Base-by-base conservation (phyloP, 257 asterid genomes). In the Orobanche coerulescens region DNA sequence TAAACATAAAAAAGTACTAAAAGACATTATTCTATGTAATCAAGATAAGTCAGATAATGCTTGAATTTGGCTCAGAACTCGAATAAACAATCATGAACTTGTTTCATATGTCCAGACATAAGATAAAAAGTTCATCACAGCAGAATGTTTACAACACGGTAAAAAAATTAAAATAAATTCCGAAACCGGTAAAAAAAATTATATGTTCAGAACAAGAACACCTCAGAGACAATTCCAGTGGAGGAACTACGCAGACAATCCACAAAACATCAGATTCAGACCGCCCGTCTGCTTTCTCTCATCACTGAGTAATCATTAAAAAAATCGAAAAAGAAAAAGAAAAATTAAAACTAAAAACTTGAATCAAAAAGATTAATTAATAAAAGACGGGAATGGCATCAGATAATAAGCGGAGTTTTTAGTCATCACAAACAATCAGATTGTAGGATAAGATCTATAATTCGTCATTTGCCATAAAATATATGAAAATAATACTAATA, bases 201-300 rank as follows among this genome's bases (percentile, higher is more conserved):
- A 44, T 1, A 44, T 6, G 36, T 7, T 30, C 3, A 8, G 2
- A 1, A 53, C 5, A 10, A 2, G 4, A 50, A 20, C 3, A 64
- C 73, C 85, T 84, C 92, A 81, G 88, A 75, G n/a, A 61, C 33
- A 50, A 65, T 66, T 75, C 82, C 46, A 42, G 15, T 22, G 42
- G 36, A 62, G 81, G 85, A 77, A 72, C 25, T 24, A 9, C 43
- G 81, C 87, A 79, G 92, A 84, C 88, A 81, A 10, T 84, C 92
- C 55, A 68, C 92, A 81, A 36, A 76, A 84, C 92, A 81, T 84
- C 88, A 81, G 75, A 18, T 73, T 84, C 87, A 12, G 88, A 69
- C 92, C 92, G 88, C 88, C 88, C 92, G 84, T 81, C 92, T 54
- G 88, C 85, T 66, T 64, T 61, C 46, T 74, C 67, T 70, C 85